Base-by-base conservation (phyloP, 257 asterid species). In the Penstemon davidsonii region DNA sequence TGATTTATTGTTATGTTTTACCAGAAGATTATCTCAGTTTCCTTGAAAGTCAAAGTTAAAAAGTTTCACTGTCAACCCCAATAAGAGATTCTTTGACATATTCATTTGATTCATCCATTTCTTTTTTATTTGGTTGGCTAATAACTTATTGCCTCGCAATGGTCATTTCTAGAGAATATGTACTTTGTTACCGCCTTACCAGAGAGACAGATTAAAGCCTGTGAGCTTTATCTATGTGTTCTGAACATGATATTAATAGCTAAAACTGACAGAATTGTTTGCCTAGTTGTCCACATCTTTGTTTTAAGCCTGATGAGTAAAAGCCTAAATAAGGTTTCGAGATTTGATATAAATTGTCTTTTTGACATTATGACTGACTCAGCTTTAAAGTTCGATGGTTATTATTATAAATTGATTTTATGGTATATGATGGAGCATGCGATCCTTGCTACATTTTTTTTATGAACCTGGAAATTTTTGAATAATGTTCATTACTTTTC, bases 371-470 rank as follows among this genome's bases (percentile, higher is more conserved):
- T 13, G 51, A 49, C 58, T 49, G 11, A 46, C 62, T 46, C 6
- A 46, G 66, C 55, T 64, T 49, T 13, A 36, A 51, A 49, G 38
- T 3, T 15, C 33, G 9, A 7, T 75, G 52, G n/a, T n/a, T n/a
- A 19, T 63, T 19, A 37, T 4, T 12, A 3, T 10, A 9, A 40
- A 33, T 6, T 46, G 38, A 15, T 65, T n/a, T 36, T 59, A 13
- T 11, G 15, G 13, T 55, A 36, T 55, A 8, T 5, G 40, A 51
- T 49, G 41, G 70, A 55, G 33, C 51, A n/a, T 8, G 5, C 10
- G 49, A 55, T 62, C 68, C 52, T 44, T 61, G 70, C 41, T 12
- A 9, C 47, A n/a, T n/a, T n/a, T n/a, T n/a, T n/a, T n/a, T n/a
- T n/a, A n/a, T n/a, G n/a, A n/a, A n/a, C n/a, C n/a, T n/a, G n/a